These are phyloP conservation scores for Cystobasidium tubakii DNA, from an alignment of 768 basidiomycete genomes.

Conservation along the genomic window DNA sequence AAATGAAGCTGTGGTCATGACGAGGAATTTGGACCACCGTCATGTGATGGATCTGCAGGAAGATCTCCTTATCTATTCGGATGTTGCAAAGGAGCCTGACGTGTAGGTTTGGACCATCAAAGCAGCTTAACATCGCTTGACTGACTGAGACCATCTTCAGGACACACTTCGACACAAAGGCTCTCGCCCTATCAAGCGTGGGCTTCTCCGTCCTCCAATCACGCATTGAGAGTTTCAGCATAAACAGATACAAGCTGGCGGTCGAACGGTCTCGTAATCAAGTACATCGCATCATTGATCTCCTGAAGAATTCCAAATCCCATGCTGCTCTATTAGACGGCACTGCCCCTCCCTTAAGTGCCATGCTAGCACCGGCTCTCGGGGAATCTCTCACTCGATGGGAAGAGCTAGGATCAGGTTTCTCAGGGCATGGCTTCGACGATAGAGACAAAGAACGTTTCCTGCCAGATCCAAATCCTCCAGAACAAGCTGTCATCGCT, in stretches of 20 bases:
- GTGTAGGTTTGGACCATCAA: neutral
- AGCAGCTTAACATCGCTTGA: neutral
- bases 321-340: slow-evolving; percentile 1
- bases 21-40: slow-evolving; percentile 85
- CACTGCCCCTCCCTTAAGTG: slow-evolving; percentile 5
- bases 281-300: slow-evolving; percentile 18
- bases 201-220: slow-evolving; percentile 19
- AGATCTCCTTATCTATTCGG: slow-evolving; percentile 38
- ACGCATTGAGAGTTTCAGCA: slow-evolving; percentile 23
- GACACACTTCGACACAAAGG: slow-evolving; percentile 15
- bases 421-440: slow-evolving; percentile 32
- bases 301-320: neutral
- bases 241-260: slow-evolving; percentile 29
- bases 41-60: slow-evolving; percentile 91
- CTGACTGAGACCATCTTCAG: slow-evolving; percentile 7
- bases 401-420: slow-evolving; percentile 30
- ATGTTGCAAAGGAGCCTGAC: neutral
- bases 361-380: slow-evolving; percentile 21
- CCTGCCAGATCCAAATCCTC: slow-evolving; percentile 13
- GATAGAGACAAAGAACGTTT: slow-evolving; percentile 32
- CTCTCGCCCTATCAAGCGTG: neutral
- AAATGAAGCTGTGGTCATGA: slow-evolving; percentile 69
- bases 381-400: slow-evolving; percentile 30
- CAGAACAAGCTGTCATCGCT: neutral
- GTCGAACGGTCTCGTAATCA: slow-evolving; percentile 14